A percentile compares a stretch with the other conserved stretches of the same genome.
phyloP scores from a whole-genome alignment of 768 basidiomycete genomes.

The Podaxis mareebaensis region DNA sequence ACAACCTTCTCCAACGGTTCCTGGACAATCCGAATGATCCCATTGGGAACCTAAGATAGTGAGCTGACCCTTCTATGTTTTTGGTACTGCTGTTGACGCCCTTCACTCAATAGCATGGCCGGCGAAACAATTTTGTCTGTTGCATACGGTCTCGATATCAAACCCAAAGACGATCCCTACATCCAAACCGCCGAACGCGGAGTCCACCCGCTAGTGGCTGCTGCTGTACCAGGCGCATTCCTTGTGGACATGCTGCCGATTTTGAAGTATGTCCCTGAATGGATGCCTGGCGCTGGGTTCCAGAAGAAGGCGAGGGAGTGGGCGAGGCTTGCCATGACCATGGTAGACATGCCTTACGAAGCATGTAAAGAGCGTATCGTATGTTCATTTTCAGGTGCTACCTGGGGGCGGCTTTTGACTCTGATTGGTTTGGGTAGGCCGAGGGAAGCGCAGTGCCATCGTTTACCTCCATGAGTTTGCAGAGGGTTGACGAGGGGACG shows the following conservation, averaged over 20 bases:
- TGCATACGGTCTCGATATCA: constrained; percentile 36
- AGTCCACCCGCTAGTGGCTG: constrained; percentile 21
- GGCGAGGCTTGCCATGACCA: constrained; percentile 30
- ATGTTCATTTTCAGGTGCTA: constrained; percentile 12
- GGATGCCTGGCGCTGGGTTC: constrained; percentile 35
- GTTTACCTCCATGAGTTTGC: constrained; percentile 20
- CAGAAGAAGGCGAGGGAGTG: constrained; percentile 41
- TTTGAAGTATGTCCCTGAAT: constrained; percentile 30
- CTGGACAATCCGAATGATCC: constrained; percentile 24
- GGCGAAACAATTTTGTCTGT: constrained; percentile 34
- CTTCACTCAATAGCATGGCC: constrained; percentile 27
- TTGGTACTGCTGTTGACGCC: background rate
- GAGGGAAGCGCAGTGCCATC: constrained; percentile 19
- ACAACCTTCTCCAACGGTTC: constrained; percentile 28
- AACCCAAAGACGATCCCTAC: constrained; percentile 31
- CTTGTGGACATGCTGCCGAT: constrained; percentile 31
- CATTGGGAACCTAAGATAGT: constrained; percentile 10
- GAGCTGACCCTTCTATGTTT: too few species aligned
- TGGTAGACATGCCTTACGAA: constrained; percentile 36
- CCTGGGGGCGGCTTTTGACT: background rate
- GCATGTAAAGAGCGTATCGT: constrained; percentile 34
- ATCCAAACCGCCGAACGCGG: constrained; percentile 28
- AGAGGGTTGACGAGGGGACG: constrained; percentile 12
- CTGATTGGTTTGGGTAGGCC: constrained; percentile 14
- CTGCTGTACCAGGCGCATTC: constrained; percentile 30